Evolutionary conservation across 2,329 filamentous ascomycete genomes (phyloP), one percentile per base, ranked within the genome.

Genomic region (Colletotrichum gloeosporioides): DNA sequence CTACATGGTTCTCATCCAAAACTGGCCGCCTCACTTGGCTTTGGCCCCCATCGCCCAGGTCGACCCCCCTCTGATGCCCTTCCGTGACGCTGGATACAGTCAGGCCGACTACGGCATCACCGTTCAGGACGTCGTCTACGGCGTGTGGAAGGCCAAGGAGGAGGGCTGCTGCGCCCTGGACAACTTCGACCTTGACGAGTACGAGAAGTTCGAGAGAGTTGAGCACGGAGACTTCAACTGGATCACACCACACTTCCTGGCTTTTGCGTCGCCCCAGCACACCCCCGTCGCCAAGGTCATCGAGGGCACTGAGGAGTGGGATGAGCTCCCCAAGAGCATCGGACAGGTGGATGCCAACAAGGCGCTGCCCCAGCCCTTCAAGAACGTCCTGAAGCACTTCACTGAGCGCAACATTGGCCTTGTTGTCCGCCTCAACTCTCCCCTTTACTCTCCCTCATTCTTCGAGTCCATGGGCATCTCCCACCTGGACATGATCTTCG

Each of bases 201-300:
- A 99, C 84, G 97, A 99, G 87, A 94, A 92, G 83, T 99, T 92
- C 81, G 97, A 99, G 87, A 92, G 97, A 75, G 97, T 99, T 25
- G 97, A 99, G 84, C 96, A 98, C 89, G 97, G 97, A 78, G 97
- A 99, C 87, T 99, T 99, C 93, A 99, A 99, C 91, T 99, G 97
- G 97, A 92, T 99, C 75, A 98, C 96, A 8, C 96, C 96, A 10
- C 90, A 96, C 82, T 99, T 99, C 87, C 91, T 99, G 68, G 97
- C 97, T 27, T 99, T 99, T 84, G 97, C 97, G 61, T 99, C 96
- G 25, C 97, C 97, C 13, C 96, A 99, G 85, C 93, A 96, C 81
- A 90, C 92, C 73, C 95, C 96, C 7, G 91, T 94, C 15, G 90
- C 92, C 72, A 93, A 94, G 78, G 93, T 98, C 73, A 90, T 93